phyloP scores from a whole-genome alignment of 495 filamentous ascomycete species.

The Penicillium riverlandense region DNA sequence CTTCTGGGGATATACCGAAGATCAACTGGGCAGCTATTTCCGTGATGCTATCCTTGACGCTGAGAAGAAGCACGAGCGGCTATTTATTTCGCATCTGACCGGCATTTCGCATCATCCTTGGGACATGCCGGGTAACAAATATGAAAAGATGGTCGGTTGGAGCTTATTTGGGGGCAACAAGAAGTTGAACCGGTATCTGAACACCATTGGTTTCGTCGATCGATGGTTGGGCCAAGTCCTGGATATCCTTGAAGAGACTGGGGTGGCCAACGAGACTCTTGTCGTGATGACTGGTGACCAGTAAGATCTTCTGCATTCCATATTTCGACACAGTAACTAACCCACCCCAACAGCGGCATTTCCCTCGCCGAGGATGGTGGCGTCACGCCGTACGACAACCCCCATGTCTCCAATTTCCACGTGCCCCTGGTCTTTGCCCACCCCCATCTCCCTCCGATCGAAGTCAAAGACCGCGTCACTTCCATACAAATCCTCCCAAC shows the following conservation, averaged over 20 bases:
- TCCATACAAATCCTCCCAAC: conserved; percentile 35
- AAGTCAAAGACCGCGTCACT: conserved; percentile 23
- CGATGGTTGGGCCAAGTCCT: conserved; percentile 28
- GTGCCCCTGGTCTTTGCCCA: conserved; percentile 36
- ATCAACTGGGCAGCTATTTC: conserved; percentile 29
- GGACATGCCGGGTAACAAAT: conserved; percentile 25
- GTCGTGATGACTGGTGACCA: conserved; percentile 38
- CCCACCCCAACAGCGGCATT: conserved; percentile 13
- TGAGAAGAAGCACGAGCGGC: conserved; percentile 25
- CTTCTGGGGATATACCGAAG: conserved; percentile 38
- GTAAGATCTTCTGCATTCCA: conserved; percentile 13
- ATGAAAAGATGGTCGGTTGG: conserved; percentile 20
- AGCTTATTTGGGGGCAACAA: conserved; percentile 9
- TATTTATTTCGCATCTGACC: conserved; percentile 37
- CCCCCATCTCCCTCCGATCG: conserved; percentile 28
- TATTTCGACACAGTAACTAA: not conserved
- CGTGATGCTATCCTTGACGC: conserved; percentile 25
- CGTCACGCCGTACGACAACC: conserved; percentile 30
- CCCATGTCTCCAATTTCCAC: conserved; percentile 31
- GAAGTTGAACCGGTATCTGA: conserved; percentile 29
- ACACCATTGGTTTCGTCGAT: conserved; percentile 31
- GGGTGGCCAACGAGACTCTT: conserved; percentile 34
- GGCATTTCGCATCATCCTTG: conserved; percentile 37
- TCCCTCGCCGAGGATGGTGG: conserved; percentile 24
- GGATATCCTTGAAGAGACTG: conserved; percentile 27